Conservation (phyloP, 73 alveolate species). For the Tetrahymena elliotti region DNA sequence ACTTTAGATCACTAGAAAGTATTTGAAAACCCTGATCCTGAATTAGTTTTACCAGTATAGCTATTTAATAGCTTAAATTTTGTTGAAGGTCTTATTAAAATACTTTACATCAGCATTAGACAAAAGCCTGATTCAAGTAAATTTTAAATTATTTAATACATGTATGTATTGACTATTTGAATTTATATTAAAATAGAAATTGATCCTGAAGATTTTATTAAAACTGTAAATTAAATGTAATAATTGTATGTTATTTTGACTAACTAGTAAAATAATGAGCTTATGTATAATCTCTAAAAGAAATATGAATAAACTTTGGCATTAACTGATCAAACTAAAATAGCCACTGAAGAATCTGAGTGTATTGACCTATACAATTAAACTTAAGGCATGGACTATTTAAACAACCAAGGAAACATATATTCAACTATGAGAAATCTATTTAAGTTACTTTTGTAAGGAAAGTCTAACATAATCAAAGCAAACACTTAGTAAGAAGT, state of each 20-base stretch:
- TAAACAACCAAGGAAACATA: not conserved
- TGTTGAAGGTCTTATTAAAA: not conserved
- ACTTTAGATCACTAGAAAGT: not conserved
- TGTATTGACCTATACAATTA: not conserved
- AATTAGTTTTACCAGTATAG: not conserved
- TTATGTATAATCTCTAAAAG: not conserved
- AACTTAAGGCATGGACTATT: not conserved
- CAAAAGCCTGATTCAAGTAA: not conserved
- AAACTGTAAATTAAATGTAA: not conserved
- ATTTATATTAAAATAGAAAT: not conserved
- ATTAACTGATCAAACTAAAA: not conserved
- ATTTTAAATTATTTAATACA: not conserved
- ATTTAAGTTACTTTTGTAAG: not conserved
- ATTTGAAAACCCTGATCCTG: not conserved
- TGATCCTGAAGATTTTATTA: not conserved
- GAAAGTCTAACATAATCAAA: not conserved
- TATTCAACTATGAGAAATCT: not conserved
- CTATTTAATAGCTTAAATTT: not conserved
- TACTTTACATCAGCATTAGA: not conserved
- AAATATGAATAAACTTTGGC: not conserved
- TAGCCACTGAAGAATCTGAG: not conserved
- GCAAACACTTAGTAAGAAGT: not conserved
- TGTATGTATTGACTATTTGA: not conserved
- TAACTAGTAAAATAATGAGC: not conserved
- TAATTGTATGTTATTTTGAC: not conserved